phyloP scores from a whole-genome alignment of 2,329 filamentous ascomycete genomes.

The Fusarium sp. region DNA sequence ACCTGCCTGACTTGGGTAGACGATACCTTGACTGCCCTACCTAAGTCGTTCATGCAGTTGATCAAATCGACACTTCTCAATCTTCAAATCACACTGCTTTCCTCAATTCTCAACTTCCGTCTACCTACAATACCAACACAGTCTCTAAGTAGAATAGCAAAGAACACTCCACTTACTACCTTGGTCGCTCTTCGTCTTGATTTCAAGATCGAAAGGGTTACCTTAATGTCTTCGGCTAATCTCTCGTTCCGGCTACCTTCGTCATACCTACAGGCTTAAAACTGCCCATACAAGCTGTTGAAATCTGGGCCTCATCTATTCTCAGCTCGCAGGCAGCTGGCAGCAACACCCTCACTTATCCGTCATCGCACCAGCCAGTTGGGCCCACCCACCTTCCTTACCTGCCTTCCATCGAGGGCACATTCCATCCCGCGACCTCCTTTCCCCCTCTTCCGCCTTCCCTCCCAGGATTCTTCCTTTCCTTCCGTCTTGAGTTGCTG shows the following conservation, averaged over 20 bases:
- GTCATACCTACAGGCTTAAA: neutral
- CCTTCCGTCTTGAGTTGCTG: neutral
- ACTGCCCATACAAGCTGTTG: neutral
- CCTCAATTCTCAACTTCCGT: neutral
- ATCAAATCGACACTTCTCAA: neutral
- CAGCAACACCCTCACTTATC: neutral
- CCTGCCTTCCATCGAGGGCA: neutral
- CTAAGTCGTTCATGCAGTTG: no score
- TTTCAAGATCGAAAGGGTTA: neutral
- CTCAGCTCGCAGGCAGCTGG: conserved; percentile 17
- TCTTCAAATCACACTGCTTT: neutral
- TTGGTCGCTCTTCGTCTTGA: neutral
- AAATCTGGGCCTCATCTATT: neutral
- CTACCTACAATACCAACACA: neutral
- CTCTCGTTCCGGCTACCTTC: neutral
- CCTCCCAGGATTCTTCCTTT: neutral
- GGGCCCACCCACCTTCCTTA: neutral
- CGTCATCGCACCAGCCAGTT: neutral
- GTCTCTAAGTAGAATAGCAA: neutral
- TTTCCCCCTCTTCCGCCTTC: neutral
- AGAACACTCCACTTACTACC: neutral
- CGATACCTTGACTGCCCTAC: no score
- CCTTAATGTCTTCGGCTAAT: neutral
- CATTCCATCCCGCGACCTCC: neutral
- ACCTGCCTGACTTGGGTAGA: no score